Conservation (phyloP, 768 basidiomycete species). For the Punctularia strigosozonata region DNA sequence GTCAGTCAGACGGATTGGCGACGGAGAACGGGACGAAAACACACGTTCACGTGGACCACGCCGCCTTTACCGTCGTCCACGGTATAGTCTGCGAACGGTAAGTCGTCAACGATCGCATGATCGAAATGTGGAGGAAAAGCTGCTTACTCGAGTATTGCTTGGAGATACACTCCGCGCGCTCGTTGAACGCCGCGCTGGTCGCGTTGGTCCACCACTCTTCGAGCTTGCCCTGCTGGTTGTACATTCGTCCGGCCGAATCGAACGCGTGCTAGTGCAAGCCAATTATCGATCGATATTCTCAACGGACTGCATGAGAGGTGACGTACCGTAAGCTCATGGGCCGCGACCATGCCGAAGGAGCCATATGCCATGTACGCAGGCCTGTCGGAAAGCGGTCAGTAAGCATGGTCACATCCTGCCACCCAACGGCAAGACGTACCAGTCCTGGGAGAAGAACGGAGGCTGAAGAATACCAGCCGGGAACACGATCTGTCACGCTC, state of each 20-base stretch:
- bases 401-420: slow-evolving; percentile 1
- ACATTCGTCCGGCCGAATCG: slow-evolving; percentile 81
- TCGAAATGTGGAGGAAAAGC: background rate
- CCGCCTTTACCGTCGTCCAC: slow-evolving; percentile 82
- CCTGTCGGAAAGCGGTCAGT: slow-evolving; percentile 28
- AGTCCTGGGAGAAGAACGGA: slow-evolving; percentile 78
- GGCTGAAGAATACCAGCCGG: slow-evolving; percentile 92
- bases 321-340: slow-evolving; percentile 82
- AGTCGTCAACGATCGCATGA: background rate
- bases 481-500: slow-evolving; percentile 63
- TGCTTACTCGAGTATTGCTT: slow-evolving; percentile 73
- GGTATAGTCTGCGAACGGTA: slow-evolving; percentile 45
- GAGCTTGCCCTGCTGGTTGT: slow-evolving; percentile 81
- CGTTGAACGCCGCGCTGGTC: slow-evolving; percentile 75
- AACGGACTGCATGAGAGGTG: background rate
- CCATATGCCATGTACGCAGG: slow-evolving; percentile 87
- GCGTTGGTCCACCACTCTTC: slow-evolving; percentile 90
- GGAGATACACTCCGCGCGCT: slow-evolving; percentile 80
- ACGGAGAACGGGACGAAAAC: slow-evolving; percentile 10
- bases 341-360: slow-evolving; percentile 84
- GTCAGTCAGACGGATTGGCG: slow-evolving; percentile 5
- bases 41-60: slow-evolving; percentile 73
- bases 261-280: slow-evolving; percentile 70
- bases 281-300: background rate
- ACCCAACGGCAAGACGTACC: slow-evolving; percentile 29